phyloP scores from a whole-genome alignment of 139 green algal species.

The Chlorella sp. region DNA sequence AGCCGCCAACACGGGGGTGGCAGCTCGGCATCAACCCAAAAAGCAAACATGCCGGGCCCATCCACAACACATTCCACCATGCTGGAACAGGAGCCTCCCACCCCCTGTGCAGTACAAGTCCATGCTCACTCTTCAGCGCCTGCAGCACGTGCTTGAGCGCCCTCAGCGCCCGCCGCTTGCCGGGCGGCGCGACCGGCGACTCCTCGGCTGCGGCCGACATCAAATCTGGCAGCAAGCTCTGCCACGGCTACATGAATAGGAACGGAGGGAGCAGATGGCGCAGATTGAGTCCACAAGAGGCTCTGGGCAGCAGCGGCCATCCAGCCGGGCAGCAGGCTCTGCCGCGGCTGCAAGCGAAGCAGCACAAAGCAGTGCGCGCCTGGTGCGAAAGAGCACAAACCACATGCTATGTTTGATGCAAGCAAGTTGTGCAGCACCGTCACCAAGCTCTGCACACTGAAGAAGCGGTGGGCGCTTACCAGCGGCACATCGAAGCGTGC shows the following conservation, averaged over 20 bases:
- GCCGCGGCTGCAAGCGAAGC: background rate
- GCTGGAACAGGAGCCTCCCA: background rate
- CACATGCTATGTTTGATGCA: background rate
- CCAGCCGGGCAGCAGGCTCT: background rate
- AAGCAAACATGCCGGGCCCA: background rate
- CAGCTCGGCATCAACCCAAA: background rate
- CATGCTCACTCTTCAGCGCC: constrained; percentile 52
- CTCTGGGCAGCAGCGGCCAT: background rate
- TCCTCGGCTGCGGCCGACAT: constrained; percentile 34
- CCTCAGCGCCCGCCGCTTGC: constrained; percentile 61
- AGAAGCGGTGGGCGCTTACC: background rate
- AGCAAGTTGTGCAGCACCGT: background rate
- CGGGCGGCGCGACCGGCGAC: constrained; percentile 4
- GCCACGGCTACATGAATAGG: constrained; percentile 15
- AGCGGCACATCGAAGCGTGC: constrained; percentile 74
- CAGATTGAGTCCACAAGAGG: background rate
- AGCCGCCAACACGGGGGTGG: no score
- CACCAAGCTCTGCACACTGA: background rate
- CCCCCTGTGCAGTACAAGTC: background rate
- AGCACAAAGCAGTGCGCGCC: no score
- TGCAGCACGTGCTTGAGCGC: constrained; percentile 71
- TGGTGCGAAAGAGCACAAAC: background rate
- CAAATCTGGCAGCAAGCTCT: constrained; percentile 49
- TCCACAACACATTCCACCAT: background rate
- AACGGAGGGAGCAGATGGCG: background rate